Evolutionary conservation across 257 asterid species (phyloP).

Genomic region (Thymus quinquecostatus): DNA sequence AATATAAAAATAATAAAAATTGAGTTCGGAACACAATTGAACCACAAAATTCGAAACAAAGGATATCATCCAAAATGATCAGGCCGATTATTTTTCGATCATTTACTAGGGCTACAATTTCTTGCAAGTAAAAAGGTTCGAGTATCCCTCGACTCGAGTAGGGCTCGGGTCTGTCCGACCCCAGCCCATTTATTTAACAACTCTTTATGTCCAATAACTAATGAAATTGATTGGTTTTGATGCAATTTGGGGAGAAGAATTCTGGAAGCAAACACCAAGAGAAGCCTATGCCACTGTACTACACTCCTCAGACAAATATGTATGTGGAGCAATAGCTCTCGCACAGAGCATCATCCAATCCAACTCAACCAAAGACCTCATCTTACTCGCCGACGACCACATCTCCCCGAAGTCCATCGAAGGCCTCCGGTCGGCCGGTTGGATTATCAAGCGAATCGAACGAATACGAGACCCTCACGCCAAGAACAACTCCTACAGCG

Average conservation of each 20-base stretch:
- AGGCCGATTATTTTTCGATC: too few species aligned
- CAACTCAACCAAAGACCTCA: conserved; percentile 61
- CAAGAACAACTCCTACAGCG: conserved; percentile 51
- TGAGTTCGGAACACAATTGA: too few species aligned
- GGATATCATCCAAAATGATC: too few species aligned
- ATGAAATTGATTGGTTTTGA: not conserved
- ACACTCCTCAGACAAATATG: conserved; percentile 74
- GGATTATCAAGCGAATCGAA: conserved; percentile 54
- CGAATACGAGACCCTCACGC: conserved; percentile 65
- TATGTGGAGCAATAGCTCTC: conserved; percentile 81
- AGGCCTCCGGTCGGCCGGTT: conserved; percentile 62
- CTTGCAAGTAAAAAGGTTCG: too few species aligned
- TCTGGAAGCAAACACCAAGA: conserved; percentile 36
- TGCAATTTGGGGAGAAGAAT: conserved; percentile 42
- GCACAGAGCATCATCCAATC: conserved; percentile 71
- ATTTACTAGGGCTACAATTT: too few species aligned
- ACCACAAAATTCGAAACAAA: too few species aligned
- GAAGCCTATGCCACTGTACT: conserved; percentile 78
- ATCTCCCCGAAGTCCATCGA: conserved; percentile 45
- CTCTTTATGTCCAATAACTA: not conserved
- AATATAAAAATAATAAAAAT: too few species aligned
- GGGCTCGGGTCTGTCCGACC: too few species aligned
- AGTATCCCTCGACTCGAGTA: too few species aligned
- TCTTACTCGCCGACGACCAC: conserved; percentile 61
- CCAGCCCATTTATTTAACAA: too few species aligned